A percentile compares a stretch with the other conserved stretches of the same genome.
phyloP scores from a whole-genome alignment of 306 rosid species.

The Lathyrus oleraceus region DNA sequence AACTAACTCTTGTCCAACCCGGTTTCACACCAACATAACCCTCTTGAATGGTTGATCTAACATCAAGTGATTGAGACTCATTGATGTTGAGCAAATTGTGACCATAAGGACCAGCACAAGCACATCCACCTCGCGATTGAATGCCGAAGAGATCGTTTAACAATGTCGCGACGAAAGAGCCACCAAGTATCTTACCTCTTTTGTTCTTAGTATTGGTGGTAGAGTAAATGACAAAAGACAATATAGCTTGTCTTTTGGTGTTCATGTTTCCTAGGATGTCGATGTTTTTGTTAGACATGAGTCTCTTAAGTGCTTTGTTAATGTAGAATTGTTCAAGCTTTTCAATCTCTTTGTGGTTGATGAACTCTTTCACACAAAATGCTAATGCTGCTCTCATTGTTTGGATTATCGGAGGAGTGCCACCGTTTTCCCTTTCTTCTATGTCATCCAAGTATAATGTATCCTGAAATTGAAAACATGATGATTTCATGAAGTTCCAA shows the following conservation, averaged over 20 bases:
- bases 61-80: conserved; percentile 42
- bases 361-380: conserved; percentile 78
- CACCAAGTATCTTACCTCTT: conserved; percentile 68
- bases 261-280: conserved; percentile 56
- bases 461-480: conserved; percentile 50
- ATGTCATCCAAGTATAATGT: conserved; percentile 63
- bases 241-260: conserved; percentile 59
- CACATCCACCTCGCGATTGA: conserved; percentile 87
- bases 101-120: conserved; percentile 88
- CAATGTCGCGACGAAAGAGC: conserved; percentile 68
- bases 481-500: too few relatives aligned
- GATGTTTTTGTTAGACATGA: conserved; percentile 57
- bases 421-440: conserved; percentile 83
- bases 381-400: conserved; percentile 80
- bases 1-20: conserved; percentile 86
- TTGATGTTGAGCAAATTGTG: conserved; percentile 64
- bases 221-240: conserved; percentile 66
- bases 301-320: conserved; percentile 54
- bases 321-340: conserved; percentile 51
- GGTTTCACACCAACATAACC: conserved; percentile 78
- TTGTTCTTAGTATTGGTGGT: conserved; percentile 42
- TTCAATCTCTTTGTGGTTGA: conserved; percentile 57
- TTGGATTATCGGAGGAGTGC: conserved; percentile 85
- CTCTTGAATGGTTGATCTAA: conserved; percentile 61
- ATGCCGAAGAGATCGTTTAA: conserved; percentile 86